These are phyloP conservation scores for Aspergillus ibericus DNA, from an alignment of 2,329 filamentous ascomycete species.

Conservation along the genomic window DNA sequence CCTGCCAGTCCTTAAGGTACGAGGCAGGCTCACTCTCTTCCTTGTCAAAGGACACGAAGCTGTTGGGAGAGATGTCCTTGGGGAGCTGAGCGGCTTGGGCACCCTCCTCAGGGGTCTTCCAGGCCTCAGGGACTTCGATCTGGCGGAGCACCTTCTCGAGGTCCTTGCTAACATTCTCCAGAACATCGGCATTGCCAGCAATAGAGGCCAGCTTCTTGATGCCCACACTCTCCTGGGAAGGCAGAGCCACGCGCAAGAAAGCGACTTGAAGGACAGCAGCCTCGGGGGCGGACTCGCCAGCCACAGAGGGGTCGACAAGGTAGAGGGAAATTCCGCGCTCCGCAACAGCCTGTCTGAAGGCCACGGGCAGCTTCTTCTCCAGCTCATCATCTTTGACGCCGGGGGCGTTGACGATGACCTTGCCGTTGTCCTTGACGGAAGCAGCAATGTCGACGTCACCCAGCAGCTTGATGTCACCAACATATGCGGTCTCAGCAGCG, in stretches of 20 bases:
- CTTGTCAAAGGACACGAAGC: slow-evolving; percentile 80
- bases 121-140: slow-evolving; percentile 75
- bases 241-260: slow-evolving; percentile 75
- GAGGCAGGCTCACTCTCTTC: slow-evolving; percentile 66
- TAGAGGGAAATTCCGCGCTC: slow-evolving; percentile 71
- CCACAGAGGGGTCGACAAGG: slow-evolving; percentile 70
- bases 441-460: slow-evolving; percentile 73
- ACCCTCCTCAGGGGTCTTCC: slow-evolving; percentile 66
- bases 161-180: slow-evolving; percentile 60
- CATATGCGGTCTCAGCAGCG: slow-evolving; percentile 73
- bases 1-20: slow-evolving; percentile 74
- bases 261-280: slow-evolving; percentile 73
- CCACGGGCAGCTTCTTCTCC: slow-evolving; percentile 76
- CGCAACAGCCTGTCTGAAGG: slow-evolving; percentile 69
- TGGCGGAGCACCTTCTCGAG: slow-evolving; percentile 70
- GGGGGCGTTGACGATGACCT: slow-evolving; percentile 72
- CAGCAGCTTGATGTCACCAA: slow-evolving; percentile 78
- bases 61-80: slow-evolving; percentile 69
- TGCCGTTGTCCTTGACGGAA: slow-evolving; percentile 68
- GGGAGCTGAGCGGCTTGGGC: slow-evolving; percentile 50
- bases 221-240: slow-evolving; percentile 62
- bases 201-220: slow-evolving; percentile 66
- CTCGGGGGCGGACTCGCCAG: slow-evolving; percentile 66
- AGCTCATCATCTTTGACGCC: slow-evolving; percentile 83
- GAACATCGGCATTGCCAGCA: slow-evolving; percentile 59